Percentiles rank a stretch among this genome's conserved stretches.
These are phyloP conservation scores for Aureobasidium sp. DNA, from an alignment of 2,329 filamentous ascomycete genomes.

Conservation along the genomic window DNA sequence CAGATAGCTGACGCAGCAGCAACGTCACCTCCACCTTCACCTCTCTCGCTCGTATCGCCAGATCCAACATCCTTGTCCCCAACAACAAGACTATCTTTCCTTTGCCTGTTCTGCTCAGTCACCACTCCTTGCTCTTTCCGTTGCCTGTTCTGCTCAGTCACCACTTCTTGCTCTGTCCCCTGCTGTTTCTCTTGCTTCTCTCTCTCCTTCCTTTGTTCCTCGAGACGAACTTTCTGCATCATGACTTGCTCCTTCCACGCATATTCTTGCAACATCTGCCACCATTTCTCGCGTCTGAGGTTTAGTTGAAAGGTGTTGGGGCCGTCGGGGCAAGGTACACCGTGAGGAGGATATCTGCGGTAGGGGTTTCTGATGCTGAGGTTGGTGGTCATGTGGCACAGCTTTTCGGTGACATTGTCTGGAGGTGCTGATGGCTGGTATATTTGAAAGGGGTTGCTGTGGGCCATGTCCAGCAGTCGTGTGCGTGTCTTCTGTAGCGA, in stretches of 20 bases:
- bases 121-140: not conserved
- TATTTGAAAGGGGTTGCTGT: not conserved
- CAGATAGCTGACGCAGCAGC: not conserved
- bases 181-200: not conserved
- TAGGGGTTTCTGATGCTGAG: not conserved
- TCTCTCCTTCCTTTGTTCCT: not conserved
- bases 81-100: not conserved
- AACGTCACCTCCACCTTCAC: not conserved
- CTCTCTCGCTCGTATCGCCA: not conserved
- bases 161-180: not conserved
- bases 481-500: not conserved
- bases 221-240: not conserved
- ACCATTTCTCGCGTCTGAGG: not conserved
- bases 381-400: not conserved
- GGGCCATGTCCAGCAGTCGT: not conserved
- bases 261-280: not conserved
- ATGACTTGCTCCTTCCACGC: not conserved
- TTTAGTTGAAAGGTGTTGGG: not conserved
- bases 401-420: not conserved
- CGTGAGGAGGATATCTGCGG: not conserved
- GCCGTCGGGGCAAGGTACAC: not conserved
- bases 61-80: not conserved
- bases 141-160: not conserved
- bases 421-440: not conserved
- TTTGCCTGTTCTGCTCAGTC: not conserved